Conservation (phyloP, 768 basidiomycete genomes). For the Leccinellum rugosiceps region DNA sequence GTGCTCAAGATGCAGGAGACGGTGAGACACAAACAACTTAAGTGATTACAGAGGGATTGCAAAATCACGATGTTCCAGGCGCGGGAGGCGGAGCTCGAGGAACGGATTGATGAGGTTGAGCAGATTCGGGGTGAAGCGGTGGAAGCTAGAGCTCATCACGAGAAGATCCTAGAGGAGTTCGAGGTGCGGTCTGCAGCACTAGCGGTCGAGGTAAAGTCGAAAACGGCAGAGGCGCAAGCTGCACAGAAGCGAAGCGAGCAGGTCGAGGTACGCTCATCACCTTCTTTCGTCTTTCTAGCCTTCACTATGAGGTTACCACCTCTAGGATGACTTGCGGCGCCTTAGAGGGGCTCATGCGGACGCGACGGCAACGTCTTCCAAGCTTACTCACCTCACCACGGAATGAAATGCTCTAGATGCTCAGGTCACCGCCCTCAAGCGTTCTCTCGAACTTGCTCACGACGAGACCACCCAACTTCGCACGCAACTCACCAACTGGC, state of each 20-base stretch:
- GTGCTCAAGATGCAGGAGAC: constrained; percentile 53
- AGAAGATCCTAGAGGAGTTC: constrained; percentile 27
- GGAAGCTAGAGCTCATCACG: constrained; percentile 19
- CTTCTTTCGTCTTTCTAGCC: neutral
- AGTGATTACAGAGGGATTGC: constrained; percentile 60
- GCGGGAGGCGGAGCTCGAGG: constrained; percentile 58
- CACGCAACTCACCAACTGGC: constrained; percentile 68
- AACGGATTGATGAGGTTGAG: constrained; percentile 48
- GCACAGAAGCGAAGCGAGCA: constrained; percentile 43
- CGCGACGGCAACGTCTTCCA: constrained; percentile 46
- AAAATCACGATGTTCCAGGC: constrained; percentile 67
- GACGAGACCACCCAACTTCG: constrained; percentile 53
- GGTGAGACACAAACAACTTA: constrained; percentile 54
- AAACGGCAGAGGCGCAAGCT: constrained; percentile 37
- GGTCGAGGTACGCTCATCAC: constrained; percentile 39
- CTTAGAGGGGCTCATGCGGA: constrained; percentile 52
- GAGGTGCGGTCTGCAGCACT: constrained; percentile 34
- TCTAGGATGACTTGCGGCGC: constrained; percentile 37
- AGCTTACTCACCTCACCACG: constrained; percentile 54
- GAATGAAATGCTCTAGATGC: constrained; percentile 57
- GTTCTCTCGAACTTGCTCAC: constrained; percentile 54
- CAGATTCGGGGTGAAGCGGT: constrained; percentile 37
- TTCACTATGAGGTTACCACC: neutral
- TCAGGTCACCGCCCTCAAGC: constrained; percentile 52
- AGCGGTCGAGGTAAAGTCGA: constrained; percentile 37